Evolutionary conservation across 306 rosid species (phyloP).

Genomic region (Vigna unguiculata): DNA sequence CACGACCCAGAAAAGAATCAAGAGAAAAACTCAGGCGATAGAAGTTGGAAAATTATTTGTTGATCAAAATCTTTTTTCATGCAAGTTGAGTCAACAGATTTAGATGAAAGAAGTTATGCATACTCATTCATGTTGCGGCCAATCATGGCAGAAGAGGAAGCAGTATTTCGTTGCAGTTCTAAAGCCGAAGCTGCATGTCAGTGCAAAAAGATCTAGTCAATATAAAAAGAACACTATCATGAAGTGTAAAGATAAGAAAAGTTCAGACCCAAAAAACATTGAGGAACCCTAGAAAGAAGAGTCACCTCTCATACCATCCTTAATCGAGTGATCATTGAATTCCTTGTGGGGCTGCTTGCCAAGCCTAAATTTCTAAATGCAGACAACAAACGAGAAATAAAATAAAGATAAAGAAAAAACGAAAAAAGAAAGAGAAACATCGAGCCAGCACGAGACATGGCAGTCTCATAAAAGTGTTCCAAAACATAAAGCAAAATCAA

Average conservation of each 20-base stretch:
- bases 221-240: conserved; percentile 38
- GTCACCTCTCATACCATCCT: conserved; percentile 86
- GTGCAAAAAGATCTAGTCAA: conserved; percentile 44
- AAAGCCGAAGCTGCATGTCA: conserved; percentile 72
- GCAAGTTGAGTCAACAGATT: conserved; percentile 23
- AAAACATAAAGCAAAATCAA: conserved; percentile 37
- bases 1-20: conserved; percentile 32
- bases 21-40: conserved; percentile 23
- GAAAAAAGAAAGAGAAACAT: conserved; percentile 11
- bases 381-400: conserved; percentile 41
- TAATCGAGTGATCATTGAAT: conserved; percentile 92
- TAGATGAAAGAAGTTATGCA: conserved; percentile 29
- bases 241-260: conserved; percentile 46
- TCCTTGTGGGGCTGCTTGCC: conserved; percentile 99
- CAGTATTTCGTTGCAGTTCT: conserved; percentile 83
- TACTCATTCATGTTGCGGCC: conserved; percentile 98
- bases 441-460: conserved; percentile 28
- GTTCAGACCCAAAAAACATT: conserved; percentile 2
- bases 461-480: conserved; percentile 33
- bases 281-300: conserved; percentile 71
- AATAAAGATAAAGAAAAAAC: conserved; percentile 43
- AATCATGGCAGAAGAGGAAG: conserved; percentile 85
- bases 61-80: conserved; percentile 16
- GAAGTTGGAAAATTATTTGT: conserved; percentile 5
- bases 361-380: conserved; percentile 84